Base-by-base conservation (phyloP, 1,139 yeast genomes). In the Pichia sp. region DNA sequence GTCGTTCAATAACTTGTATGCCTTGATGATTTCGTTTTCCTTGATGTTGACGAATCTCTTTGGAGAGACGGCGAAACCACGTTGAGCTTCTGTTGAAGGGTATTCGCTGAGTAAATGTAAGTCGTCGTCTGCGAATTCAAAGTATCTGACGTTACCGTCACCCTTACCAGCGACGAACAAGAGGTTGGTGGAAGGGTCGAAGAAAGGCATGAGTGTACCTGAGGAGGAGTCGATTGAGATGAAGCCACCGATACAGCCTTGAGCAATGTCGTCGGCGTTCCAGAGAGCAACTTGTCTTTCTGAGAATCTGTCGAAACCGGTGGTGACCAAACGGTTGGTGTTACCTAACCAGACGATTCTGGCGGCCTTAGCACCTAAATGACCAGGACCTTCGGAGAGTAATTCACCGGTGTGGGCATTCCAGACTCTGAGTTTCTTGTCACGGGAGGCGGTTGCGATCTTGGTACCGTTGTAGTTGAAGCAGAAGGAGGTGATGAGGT, bases 281-380 rank as follows among this genome's bases (percentile, higher is more conserved):
- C 99, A 93, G 50, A 93, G 75, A 55, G 94, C 99, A 54, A 91
- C 74, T 69, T 93, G 98, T 66, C 99, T 90, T 64, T 91, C 98
- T 38, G 96, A 87, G 58, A 87, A 76, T 63, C 86, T 81, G 36
- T 96, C 89, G 65, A 93, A 93, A 1, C 99, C 99, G n/a, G 99
- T 91, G 32, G 99, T 91, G 46, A 85, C 85, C 32, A 93, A 69
- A 59, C 97, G 77, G 60, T 91, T 87, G 42, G 86, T 73, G 59
- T 87, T 81, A 30, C 98, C 97, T 54, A 90, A 70, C 98, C 99
- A 93, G 12, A 79, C 80, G 34, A 88, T 85, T 65, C 98, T 80
- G 27, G 91, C 79, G 22, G 89, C 83, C 67, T 93, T 93, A 34
- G 97, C 96, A 51, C 98, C 98, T 6, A 85, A 72, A 62, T 93